Evolutionary conservation across 306 rosid genomes (phyloP), one percentile per base, ranked within the genome.

Genomic region (Cucurbita maxima): DNA sequence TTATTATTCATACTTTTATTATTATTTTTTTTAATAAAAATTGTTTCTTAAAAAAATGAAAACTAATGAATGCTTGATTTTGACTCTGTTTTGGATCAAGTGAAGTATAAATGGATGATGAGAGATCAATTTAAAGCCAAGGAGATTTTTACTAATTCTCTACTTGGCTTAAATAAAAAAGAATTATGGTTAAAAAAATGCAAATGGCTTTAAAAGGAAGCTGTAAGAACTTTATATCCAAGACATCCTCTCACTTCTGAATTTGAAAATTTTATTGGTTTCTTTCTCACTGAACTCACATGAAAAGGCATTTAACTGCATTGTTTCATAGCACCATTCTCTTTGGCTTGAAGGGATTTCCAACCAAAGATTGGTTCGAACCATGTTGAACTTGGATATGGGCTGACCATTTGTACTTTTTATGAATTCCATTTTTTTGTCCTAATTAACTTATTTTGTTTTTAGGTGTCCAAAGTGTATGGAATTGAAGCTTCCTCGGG

Each of bases 401-500:
- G 45, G 67, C 67, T 34, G 9, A 38, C 37, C 37, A 7, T 40
- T 15, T n/a, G 36, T 10, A 38, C 58, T 45, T 55, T 18, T 54
- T 37, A 72, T 2, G 53, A 16, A 18, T 40, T 16, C 47, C 7
- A 10, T 50, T 20, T 3, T 50, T 20, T 3, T 38, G 0, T 12
- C 55, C n/a, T 57, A 16, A 8, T 53, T 11, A 13, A 37, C 45
- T 13, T 16, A 43, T 58, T 19, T 12, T 13, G n/a, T 30, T 45
- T 73, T 10, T 78, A 94, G 97, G 87, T 94, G 99, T 79, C 97
- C 99, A 8, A 94, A 94, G 83, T 94, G 99, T 74, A 64, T 91
- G 78, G 89, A 91, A 52, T 81, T 94, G 83, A 94, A 87, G 90
- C 95, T 94, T 80, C 91, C 97, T 43, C 95, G 96, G 2, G 92